Evolutionary conservation across 1,139 yeast species (phyloP).

Genomic region (Candida glucosophila): DNA sequence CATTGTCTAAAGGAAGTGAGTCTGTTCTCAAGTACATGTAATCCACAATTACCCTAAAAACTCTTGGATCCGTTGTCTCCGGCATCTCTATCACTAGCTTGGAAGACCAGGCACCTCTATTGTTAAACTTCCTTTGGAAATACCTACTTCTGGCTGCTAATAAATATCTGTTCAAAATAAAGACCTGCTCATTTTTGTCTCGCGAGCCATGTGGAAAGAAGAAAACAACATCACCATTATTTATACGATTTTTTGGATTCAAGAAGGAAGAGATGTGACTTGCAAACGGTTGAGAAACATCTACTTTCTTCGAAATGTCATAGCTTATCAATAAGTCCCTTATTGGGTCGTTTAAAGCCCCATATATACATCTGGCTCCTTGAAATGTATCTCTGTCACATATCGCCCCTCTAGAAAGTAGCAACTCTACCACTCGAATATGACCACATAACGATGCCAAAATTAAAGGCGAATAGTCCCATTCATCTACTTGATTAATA

Average conservation of each 20-base stretch:
- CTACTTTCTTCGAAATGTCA: conserved; percentile 64
- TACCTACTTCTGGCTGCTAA: conserved; percentile 29
- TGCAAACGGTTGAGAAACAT: conserved; percentile 66
- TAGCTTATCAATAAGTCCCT: conserved; percentile 49
- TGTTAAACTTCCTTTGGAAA: conserved; percentile 15
- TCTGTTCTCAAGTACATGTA: conserved; percentile 43
- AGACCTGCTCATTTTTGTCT: conserved; percentile 7
- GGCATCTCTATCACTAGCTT: conserved; percentile 16
- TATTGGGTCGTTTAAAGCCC: conserved; percentile 63
- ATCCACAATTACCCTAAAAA: conserved; percentile 34
- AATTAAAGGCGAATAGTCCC: conserved; percentile 69
- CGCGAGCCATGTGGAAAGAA: conserved; percentile 14
- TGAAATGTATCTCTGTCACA: conserved; percentile 75
- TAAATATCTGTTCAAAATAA: conserved; percentile 31
- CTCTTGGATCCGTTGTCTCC: conserved; percentile 11
- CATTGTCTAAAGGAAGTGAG: conserved; percentile 14
- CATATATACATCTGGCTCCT: conserved; percentile 74
- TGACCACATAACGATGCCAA: conserved; percentile 74
- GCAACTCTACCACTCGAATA: conserved; percentile 46
- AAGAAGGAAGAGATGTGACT: conserved; percentile 52
- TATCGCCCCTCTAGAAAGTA: conserved; percentile 58
- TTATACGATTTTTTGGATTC: conserved; percentile 16
- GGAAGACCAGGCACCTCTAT: conserved; percentile 18
- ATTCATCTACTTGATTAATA: conserved; percentile 57
- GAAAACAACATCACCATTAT: conserved; percentile 31